These are phyloP conservation scores for Chrysoporthe deuterocubensis DNA, from an alignment of 2,329 filamentous ascomycete species.

Conservation along the genomic window DNA sequence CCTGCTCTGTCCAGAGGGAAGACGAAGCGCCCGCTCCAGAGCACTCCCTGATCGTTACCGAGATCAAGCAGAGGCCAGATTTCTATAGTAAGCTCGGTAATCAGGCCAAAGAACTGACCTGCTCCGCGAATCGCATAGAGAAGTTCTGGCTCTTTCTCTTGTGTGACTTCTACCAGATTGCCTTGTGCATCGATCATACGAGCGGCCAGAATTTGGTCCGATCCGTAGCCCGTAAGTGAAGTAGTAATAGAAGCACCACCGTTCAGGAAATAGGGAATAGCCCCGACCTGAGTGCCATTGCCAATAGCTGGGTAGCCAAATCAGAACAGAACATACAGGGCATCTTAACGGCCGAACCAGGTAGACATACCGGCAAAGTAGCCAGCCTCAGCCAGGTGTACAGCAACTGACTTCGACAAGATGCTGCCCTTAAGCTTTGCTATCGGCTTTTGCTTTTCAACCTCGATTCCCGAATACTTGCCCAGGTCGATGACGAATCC, in stretches of 20 bases:
- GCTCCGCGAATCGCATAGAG: slow-evolving; percentile 41
- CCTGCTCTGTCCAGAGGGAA: slow-evolving; percentile 36
- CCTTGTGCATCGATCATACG: slow-evolving; percentile 38
- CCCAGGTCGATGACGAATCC: slow-evolving; percentile 17
- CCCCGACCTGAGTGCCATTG: slow-evolving; percentile 38
- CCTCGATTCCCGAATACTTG: slow-evolving; percentile 13
- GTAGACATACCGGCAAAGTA: slow-evolving; percentile 30
- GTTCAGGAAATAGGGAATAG: slow-evolving; percentile 33
- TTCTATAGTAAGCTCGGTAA: slow-evolving; percentile 36
- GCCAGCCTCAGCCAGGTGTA: slow-evolving; percentile 18
- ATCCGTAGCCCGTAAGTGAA: slow-evolving; percentile 32
- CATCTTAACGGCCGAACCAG: not conserved
- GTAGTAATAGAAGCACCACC: slow-evolving; percentile 28
- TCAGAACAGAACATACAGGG: not conserved
- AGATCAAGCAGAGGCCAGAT: slow-evolving; percentile 32
- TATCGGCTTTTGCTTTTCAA: not conserved
- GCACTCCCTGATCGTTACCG: slow-evolving; percentile 31
- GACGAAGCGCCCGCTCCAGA: slow-evolving; percentile 36
- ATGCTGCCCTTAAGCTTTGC: slow-evolving; percentile 28
- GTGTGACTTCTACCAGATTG: slow-evolving; percentile 33
- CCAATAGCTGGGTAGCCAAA: slow-evolving; percentile 31
- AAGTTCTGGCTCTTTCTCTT: slow-evolving; percentile 34
- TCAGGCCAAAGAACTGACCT: slow-evolving; percentile 41
- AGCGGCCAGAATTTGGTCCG: slow-evolving; percentile 35
- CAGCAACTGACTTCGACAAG: slow-evolving; percentile 22